Evolutionary conservation across 768 basidiomycete genomes (phyloP), one percentile per base, ranked within the genome.

Genomic region (Boletus rubroflammeus): DNA sequence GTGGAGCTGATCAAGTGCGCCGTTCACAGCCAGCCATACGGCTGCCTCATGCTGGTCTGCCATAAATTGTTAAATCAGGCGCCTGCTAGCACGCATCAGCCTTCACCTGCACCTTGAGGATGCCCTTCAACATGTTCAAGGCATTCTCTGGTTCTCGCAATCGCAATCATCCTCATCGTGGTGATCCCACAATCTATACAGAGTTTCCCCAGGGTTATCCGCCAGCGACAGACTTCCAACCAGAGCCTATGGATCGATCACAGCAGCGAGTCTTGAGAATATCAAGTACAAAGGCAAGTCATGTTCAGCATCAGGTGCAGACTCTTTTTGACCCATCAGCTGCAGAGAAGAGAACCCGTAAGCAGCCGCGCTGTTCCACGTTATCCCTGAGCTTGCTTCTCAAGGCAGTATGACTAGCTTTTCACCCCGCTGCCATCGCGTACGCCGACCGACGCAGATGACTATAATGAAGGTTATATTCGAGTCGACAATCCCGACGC

Each of bases 81-180:
- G 25, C 15, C 41, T 47, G 35, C 19, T 38, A 38, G 19, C 36
- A 38, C 36, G 36, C 36, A 19, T 38, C 57, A 60, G 29, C 44
- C 62, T 54, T 59, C 51, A 47, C 54, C 46, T 47, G 47, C 51
- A 53, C 64, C 56, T 53, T 50, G 63, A 69, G 67, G 52, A 70
- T 70, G 69, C 69, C 69, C 56, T 72, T 70, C 55, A 72, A 71
- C 58, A 70, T 70, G 71, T 70, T 70, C 60, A 70, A 71, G 59
- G 69, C 65, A 59, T 67, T 70, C 45, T 57, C 67, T 53, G 60
- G 70, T 56, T 70, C 67, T 51, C 68, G 68, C 66, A 72, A 58
- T 59, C 68, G 68, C 35, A 29, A 44, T 25, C 60, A 67, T 44
- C 69, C 60, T 42, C 59, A 67, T 44, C 69, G 61, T 42, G 64